Evolutionary conservation across 768 basidiomycete genomes (phyloP).

Genomic region (Suillus luteus): DNA sequence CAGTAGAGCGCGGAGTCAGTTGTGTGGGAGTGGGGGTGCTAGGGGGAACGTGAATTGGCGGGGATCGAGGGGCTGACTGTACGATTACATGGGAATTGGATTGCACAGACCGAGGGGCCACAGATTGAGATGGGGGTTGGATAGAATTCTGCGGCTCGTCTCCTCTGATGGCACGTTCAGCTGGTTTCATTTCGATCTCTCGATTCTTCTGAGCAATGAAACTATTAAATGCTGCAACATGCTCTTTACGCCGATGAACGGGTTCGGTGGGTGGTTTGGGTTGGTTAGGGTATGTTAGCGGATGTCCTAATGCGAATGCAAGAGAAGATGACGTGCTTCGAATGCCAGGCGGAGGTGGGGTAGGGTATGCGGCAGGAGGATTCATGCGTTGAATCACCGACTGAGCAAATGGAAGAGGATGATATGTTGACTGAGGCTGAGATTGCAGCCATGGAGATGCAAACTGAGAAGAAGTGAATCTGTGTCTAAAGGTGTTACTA

Average conservation of each 20-base stretch:
- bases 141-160: constrained; percentile 23
- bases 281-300: constrained; percentile 29
- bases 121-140: constrained; percentile 13
- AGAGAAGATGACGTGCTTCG: constrained; percentile 72
- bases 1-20: constrained; percentile 16
- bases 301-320: constrained; percentile 67
- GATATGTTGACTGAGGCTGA: constrained; percentile 52
- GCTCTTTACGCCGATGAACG: constrained; percentile 57
- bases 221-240: constrained; percentile 62
- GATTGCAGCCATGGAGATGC: constrained; percentile 37
- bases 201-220: constrained; percentile 60
- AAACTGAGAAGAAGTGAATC: constrained; percentile 32
- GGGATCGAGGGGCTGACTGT: neutral
- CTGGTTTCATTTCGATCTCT: constrained; percentile 38
- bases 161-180: constrained; percentile 22
- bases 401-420: constrained; percentile 59
- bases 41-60: neutral
- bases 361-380: constrained; percentile 69
- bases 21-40: constrained; percentile 25
- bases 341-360: constrained; percentile 66
- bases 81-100: neutral
- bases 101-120: constrained; percentile 20
- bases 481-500: constrained; percentile 16
- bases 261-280: constrained; percentile 15
- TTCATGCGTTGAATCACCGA: constrained; percentile 63